A percentile compares a stretch with the other conserved stretches of the same genome.
These are phyloP conservation scores for Helotiales sp. DNA, from an alignment of 2,329 filamentous ascomycete species.

Conservation along the genomic window DNA sequence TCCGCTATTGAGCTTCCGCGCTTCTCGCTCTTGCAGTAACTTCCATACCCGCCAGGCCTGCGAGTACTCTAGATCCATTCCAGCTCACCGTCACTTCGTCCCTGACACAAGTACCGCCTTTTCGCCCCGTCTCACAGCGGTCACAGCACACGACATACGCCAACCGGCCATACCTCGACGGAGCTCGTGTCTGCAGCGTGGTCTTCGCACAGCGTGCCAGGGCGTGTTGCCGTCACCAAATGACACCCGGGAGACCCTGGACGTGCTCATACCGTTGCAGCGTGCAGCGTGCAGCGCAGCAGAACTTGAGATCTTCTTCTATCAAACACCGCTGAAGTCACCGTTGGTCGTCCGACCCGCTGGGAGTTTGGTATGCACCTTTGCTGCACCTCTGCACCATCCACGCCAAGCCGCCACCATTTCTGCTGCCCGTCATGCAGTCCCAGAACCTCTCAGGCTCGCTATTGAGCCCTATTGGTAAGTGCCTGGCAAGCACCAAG, in stretches of 20 bases:
- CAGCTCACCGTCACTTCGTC: not conserved
- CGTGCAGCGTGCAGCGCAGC: not conserved
- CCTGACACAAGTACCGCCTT: not conserved
- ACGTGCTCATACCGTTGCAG: not conserved
- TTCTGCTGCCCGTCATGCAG: slow-evolving; percentile 26
- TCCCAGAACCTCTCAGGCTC: slow-evolving; percentile 22
- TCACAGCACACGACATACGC: not conserved
- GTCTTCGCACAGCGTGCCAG: not conserved
- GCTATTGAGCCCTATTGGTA: slow-evolving; percentile 31
- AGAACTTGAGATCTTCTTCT: not conserved
- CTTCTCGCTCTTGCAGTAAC: not conserved
- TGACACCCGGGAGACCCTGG: not conserved
- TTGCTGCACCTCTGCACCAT: slow-evolving; percentile 6
- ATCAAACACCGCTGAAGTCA: slow-evolving; percentile 6
- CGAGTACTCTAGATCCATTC: not conserved
- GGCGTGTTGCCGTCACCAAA: not conserved
- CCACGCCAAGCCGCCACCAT: slow-evolving; percentile 3
- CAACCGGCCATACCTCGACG: not conserved
- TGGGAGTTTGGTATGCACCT: slow-evolving; percentile 9
- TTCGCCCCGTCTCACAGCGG: not conserved
- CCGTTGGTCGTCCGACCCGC: slow-evolving; percentile 14
- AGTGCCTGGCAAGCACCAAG: slow-evolving; percentile 20
- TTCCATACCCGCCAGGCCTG: too few relatives aligned
- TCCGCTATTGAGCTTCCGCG: not conserved
- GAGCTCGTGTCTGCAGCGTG: not conserved